A percentile compares a stretch with the other conserved stretches of the same genome.
Evolutionary conservation across 441 rosid genomes (phyloP).

Genomic region (Gossypium gossypioides): DNA sequence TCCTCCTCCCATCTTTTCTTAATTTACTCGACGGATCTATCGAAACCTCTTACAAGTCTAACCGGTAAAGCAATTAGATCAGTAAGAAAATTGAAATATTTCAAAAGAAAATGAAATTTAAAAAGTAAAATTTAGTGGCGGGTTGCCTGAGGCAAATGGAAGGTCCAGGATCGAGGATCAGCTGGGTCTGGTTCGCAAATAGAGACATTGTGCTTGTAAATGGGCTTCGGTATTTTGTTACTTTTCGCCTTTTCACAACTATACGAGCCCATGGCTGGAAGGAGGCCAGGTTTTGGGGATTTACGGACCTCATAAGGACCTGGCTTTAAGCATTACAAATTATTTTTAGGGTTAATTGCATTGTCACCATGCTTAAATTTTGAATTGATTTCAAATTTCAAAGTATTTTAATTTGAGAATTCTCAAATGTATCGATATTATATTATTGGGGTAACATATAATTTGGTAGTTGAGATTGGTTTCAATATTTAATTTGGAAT

Average conservation of each 20-base stretch:
- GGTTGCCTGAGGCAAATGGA: neutral
- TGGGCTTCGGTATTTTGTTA: neutral
- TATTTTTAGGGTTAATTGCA: no score
- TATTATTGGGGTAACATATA: no score
- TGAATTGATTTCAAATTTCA: no score
- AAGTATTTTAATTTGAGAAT: no score
- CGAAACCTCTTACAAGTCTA: slow-evolving; percentile 4
- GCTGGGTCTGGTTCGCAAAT: neutral
- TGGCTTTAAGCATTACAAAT: neutral
- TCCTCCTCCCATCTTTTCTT: slow-evolving; percentile 48
- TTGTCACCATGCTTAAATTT: no score
- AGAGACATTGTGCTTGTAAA: neutral
- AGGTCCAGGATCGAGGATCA: neutral
- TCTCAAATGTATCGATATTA: no score
- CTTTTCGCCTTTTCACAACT: neutral
- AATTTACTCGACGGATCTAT: slow-evolving; percentile 3
- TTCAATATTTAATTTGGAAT: no score
- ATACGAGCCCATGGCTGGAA: neutral
- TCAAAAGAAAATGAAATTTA: neutral
- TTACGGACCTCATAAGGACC: neutral
- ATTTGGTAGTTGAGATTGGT: no score
- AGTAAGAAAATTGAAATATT: neutral
- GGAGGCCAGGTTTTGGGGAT: neutral
- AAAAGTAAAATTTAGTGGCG: neutral
- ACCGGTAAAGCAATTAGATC: neutral